These are phyloP conservation scores for Senna siamea DNA, from an alignment of 306 rosid species.

Conservation along the genomic window DNA sequence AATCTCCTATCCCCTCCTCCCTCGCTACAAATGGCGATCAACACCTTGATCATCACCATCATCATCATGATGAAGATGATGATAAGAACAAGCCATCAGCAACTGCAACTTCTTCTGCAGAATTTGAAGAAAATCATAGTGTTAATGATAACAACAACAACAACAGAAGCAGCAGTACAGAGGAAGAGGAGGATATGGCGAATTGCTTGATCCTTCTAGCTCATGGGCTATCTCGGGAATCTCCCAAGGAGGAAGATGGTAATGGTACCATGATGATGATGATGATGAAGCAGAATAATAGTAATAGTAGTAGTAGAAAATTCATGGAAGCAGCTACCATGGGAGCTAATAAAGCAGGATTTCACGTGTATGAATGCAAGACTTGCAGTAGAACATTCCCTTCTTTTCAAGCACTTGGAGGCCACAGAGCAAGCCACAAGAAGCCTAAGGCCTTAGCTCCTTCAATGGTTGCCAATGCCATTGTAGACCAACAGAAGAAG, in stretches of 20 bases:
- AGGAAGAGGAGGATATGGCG: slow-evolving; percentile 27
- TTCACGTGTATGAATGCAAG: slow-evolving; percentile 6
- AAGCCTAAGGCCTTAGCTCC: background rate
- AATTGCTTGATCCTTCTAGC: slow-evolving; percentile 23
- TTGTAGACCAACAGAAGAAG: background rate
- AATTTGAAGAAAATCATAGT: background rate
- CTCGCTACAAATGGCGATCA: background rate
- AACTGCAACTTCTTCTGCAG: background rate
- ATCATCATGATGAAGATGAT: background rate
- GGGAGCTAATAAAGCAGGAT: slow-evolving; percentile 16
- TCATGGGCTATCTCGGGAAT: slow-evolving; percentile 13
- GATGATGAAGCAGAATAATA: background rate
- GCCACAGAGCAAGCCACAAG: slow-evolving; percentile 23
- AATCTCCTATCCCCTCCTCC: slow-evolving; percentile 61
- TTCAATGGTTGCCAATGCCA: background rate
- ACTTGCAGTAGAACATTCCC: slow-evolving; percentile 8
- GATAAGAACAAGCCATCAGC: background rate
- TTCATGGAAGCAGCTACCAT: background rate
- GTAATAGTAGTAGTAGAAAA: background rate
- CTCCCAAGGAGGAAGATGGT: slow-evolving; percentile 4
- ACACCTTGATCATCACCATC: background rate
- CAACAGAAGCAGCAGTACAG: slow-evolving; percentile 4
- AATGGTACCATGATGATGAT: background rate
- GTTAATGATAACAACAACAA: background rate
- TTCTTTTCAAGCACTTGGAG: slow-evolving; percentile 25